Conservation (phyloP, 108 stramenopile species). For the Schizochytrium sp. region DNA sequence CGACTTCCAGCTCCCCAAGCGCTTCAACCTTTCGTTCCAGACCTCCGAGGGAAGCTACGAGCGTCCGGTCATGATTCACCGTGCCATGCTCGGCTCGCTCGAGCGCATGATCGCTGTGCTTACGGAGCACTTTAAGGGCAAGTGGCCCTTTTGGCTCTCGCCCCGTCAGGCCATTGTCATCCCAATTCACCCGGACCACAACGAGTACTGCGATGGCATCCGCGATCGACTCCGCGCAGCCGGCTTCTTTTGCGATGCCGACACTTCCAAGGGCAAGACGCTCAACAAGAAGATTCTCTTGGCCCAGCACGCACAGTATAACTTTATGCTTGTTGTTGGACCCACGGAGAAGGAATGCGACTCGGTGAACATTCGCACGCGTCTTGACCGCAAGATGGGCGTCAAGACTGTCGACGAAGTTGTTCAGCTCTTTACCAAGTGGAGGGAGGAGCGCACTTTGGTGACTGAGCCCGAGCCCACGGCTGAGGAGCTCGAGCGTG, state of each 20-base stretch:
- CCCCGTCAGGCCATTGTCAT: slow-evolving; percentile 94
- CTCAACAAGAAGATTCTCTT: slow-evolving; percentile 97
- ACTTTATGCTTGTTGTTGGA: slow-evolving; percentile 96
- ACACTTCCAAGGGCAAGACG: slow-evolving; percentile 68
- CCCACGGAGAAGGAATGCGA: slow-evolving; percentile 72
- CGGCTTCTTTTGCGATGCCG: slow-evolving; percentile 88
- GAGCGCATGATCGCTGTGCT: slow-evolving; percentile 99
- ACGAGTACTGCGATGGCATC: slow-evolving; percentile 46
- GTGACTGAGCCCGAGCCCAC: neutral
- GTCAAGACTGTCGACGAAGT: neutral
- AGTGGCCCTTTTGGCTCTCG: slow-evolving; percentile 99
- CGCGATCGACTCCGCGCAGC: slow-evolving; percentile 70
- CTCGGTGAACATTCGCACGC: slow-evolving; percentile 79
- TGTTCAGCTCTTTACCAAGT: neutral
- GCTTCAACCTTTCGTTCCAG: slow-evolving; percentile 73
- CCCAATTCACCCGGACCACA: slow-evolving; percentile 78
- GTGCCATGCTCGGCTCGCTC: slow-evolving; percentile 97
- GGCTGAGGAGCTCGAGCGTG: neutral
- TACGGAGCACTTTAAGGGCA: slow-evolving; percentile 96
- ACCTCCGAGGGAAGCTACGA: slow-evolving; percentile 29
- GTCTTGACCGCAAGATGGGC: slow-evolving; percentile 23
- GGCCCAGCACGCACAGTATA: slow-evolving; percentile 90
- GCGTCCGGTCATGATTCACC: slow-evolving; percentile 93
- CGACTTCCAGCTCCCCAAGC: slow-evolving; percentile 98
- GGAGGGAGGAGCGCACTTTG: neutral